Conservation (phyloP, 1,284 basidiomycete species). For the Puccinia sorghi region DNA sequence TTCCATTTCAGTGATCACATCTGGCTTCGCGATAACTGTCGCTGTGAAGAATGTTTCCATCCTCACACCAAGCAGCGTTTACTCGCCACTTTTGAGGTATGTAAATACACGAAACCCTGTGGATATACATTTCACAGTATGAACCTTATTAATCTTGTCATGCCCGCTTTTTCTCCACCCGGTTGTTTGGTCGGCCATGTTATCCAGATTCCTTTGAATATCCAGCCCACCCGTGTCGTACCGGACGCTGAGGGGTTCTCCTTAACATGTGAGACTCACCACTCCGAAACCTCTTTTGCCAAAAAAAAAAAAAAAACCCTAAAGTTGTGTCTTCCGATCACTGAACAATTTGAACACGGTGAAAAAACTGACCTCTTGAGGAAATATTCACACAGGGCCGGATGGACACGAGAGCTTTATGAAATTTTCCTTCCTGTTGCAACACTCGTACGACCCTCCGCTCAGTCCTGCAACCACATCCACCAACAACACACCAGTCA, state of each 20-base stretch:
- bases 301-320: neutral
- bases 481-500: neutral
- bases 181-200: too few relatives aligned
- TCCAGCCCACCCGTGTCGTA: constrained; percentile 9
- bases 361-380: neutral
- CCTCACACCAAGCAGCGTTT: constrained; percentile 84
- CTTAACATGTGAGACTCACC: constrained; percentile 13
- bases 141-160: too few relatives aligned
- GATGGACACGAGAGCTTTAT: constrained; percentile 32
- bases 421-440: constrained; percentile 28
- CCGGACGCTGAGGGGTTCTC: neutral
- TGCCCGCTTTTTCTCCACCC: neutral
- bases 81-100: constrained; percentile 77
- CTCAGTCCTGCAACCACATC: neutral
- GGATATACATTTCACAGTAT: neutral
- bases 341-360: too few relatives aligned
- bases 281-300: neutral
- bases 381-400: constrained; percentile 12
- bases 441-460: constrained; percentile 21
- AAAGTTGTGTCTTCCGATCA: too few relatives aligned
- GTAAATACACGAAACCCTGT: constrained; percentile 51
- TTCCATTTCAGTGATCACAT: constrained; percentile 65
- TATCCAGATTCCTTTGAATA: constrained; percentile 40
- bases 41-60: constrained; percentile 85
- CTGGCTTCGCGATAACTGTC: constrained; percentile 81